These are phyloP conservation scores for Sporothrix pallida DNA, from an alignment of 2,329 filamentous ascomycete genomes.

Conservation along the genomic window DNA sequence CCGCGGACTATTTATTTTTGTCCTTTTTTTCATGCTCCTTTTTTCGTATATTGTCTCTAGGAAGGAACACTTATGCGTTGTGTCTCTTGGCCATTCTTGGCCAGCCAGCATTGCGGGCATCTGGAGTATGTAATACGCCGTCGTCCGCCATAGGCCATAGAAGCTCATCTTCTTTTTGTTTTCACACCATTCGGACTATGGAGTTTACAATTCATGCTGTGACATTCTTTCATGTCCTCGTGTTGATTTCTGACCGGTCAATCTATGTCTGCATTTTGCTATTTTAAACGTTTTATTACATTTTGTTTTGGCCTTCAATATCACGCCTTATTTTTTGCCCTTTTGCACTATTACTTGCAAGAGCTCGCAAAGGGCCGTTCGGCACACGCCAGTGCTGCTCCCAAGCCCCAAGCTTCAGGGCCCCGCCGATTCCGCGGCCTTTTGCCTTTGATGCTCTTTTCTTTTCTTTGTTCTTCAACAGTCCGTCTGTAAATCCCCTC, in stretches of 20 bases:
- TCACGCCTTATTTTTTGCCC: background rate
- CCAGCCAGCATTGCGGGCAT: background rate
- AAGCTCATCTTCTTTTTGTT: background rate
- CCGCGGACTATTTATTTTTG: no score
- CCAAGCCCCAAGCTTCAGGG: background rate
- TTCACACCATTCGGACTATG: background rate
- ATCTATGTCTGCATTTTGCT: background rate
- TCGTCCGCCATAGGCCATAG: no score
- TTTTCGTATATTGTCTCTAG: no score
- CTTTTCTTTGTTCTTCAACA: background rate
- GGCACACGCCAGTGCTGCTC: background rate
- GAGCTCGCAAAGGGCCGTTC: constrained; percentile 2
- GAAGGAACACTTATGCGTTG: background rate
- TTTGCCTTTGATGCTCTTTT: background rate
- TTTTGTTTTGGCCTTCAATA: background rate
- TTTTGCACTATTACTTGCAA: background rate
- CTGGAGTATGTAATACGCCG: constrained; percentile 5
- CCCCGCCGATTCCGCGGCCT: background rate
- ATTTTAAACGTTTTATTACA: background rate
- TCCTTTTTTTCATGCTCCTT: no score
- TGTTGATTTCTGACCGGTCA: background rate
- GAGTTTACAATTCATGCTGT: background rate
- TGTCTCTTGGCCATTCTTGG: no score
- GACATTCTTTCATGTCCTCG: no score
- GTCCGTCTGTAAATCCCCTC: background rate